A percentile compares a stretch with the other conserved stretches of the same genome.
Evolutionary conservation across 2,329 filamentous ascomycete genomes (phyloP).

Genomic region (Arthrobotrys sphaeroides): DNA sequence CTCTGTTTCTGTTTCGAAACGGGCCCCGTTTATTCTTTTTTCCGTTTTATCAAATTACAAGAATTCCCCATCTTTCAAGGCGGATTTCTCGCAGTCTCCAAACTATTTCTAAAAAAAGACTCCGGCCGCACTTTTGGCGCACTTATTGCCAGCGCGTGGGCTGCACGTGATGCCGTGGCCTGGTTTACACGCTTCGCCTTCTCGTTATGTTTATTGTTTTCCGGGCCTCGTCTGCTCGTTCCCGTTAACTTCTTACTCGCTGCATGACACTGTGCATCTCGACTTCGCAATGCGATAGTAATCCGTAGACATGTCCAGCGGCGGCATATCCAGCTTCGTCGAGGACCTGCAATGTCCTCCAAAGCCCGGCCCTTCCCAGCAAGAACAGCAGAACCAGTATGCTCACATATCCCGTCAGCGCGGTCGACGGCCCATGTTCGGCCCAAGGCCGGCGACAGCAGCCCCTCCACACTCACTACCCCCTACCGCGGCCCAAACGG

Average conservation of each 20-base stretch:
- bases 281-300: slow-evolving; percentile 5
- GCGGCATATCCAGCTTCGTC: background rate
- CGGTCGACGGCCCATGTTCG: slow-evolving; percentile 37
- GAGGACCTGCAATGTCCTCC: background rate
- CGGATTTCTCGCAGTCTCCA: too few relatives aligned
- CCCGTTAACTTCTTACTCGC: background rate
- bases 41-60: too few relatives aligned
- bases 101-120: slow-evolving; percentile 14
- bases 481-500: background rate
- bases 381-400: background rate
- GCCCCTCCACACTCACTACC: background rate
- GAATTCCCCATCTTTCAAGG: too few relatives aligned
- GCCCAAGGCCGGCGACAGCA: background rate
- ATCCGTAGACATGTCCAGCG: slow-evolving; percentile 6
- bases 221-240: background rate
- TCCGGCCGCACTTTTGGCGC: slow-evolving; percentile 6
- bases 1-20: background rate
- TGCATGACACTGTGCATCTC: slow-evolving; percentile 15
- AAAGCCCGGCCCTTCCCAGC: background rate
- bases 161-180: slow-evolving; percentile 30
- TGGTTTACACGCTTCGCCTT: slow-evolving; percentile 20
- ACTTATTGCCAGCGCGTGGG: background rate
- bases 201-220: slow-evolving; percentile 20
- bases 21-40: background rate
- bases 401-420: slow-evolving; percentile 26